Evolutionary conservation across 176 grass and related monocot genomes (phyloP).

Genomic region (Carex scoparia): DNA sequence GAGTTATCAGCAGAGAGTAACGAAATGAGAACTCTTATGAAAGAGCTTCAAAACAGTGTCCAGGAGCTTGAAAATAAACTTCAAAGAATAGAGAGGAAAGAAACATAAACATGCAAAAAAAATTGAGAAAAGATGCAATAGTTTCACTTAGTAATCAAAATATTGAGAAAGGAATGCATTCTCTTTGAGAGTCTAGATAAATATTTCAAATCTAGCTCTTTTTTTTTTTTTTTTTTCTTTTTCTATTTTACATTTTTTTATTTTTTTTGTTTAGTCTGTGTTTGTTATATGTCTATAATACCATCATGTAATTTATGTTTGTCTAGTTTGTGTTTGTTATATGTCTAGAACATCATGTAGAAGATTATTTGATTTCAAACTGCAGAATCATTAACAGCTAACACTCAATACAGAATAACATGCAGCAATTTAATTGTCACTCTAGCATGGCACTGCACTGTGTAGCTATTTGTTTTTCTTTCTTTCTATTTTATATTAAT

Average conservation of each 20-base stretch:
- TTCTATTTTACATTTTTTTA: not conserved
- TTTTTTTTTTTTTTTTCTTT: not conserved
- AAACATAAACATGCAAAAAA: slow-evolving; percentile 8
- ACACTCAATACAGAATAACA: too few species aligned
- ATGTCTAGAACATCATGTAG: too few species aligned
- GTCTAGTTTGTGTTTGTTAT: not conserved
- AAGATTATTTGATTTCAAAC: too few species aligned
- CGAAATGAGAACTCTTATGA: slow-evolving; percentile 13
- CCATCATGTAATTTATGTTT: not conserved
- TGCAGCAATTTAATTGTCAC: too few species aligned
- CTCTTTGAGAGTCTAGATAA: not conserved
- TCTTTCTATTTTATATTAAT: too few species aligned
- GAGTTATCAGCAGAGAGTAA: slow-evolving; percentile 2
- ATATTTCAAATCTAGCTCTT: not conserved
- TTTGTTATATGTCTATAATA: not conserved
- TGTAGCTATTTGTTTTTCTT: too few species aligned
- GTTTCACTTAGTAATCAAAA: not conserved
- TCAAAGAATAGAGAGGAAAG: slow-evolving; percentile 30
- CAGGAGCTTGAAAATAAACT: slow-evolving; percentile 37
- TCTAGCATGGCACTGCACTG: too few species aligned
- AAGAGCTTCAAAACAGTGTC: slow-evolving; percentile 31
- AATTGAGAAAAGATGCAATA: not conserved
- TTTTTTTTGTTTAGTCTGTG: not conserved
- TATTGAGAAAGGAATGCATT: not conserved
- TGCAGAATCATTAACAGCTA: too few species aligned